Base-by-base conservation (phyloP, 495 filamentous ascomycete genomes). In the Opeltia flavorubescens region DNA sequence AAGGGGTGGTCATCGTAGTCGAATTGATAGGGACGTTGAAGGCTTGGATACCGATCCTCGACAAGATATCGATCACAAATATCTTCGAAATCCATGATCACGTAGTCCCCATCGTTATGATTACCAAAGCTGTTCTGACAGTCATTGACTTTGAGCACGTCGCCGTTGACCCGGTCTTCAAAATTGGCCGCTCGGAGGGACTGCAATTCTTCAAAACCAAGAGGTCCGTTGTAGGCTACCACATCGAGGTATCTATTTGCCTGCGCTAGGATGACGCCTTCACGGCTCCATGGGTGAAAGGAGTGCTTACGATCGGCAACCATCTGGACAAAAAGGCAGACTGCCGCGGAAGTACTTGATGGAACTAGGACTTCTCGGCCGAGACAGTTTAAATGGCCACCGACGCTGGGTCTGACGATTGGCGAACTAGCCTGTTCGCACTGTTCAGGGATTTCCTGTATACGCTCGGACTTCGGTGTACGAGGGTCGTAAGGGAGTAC, bases 361-460 rank as follows among this genome's bases (percentile, higher is more conserved):
- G 46, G 30, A 2, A 44, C 23, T 5, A 47, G 50, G 1, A 62
- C 48, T 2, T 50, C 50, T 3, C 42, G 0, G 0, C 61, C 55
- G 4, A 52, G 18, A 53, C 60, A 64, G 41, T 67, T 69, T 45
- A 57, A 61, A 40, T 71, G 67, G 6, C 13, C 29, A 13, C 6
- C 6, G 29, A 6, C 6, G 29, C 13, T 13, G 29, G 13, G 13
- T 6, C 29, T 6, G 29, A 13, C 13, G 6, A 6, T 31, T 13
- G 6, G 29, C 13, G 29, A 31, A 6, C 29, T 31, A 6, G 6
- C 13, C 6, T 13, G 6, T 31, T 31, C 13, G 29, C 13, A 13
- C 6, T 6, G 6, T 13, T 6, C 13, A 31, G 29, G 6, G 29
- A 31, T 31, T 6, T 13, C 29, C 6, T 31, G 29, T 6, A 6